phyloP scores from a whole-genome alignment of 2,329 filamentous ascomycete genomes.

The Aotearoamyces nothofagi region DNA sequence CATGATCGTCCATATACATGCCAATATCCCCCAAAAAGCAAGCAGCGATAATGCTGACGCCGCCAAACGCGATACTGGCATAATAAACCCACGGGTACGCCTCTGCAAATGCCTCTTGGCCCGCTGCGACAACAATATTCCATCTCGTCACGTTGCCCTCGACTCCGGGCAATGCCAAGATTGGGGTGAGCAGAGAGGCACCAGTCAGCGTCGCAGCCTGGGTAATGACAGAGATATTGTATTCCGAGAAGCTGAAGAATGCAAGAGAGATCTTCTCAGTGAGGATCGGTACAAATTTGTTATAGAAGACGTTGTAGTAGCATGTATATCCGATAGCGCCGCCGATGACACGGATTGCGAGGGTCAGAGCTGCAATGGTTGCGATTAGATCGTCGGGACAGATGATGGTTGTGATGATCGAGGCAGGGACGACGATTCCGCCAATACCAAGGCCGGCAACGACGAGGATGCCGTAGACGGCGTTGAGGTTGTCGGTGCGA shows the following conservation, averaged over 20 bases:
- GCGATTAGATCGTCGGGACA: constrained; percentile 53
- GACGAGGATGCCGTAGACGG: constrained; percentile 40
- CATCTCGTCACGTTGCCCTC: constrained; percentile 32
- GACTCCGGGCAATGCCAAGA: constrained; percentile 34
- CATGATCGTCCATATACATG: constrained; percentile 40
- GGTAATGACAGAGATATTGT: constrained; percentile 25
- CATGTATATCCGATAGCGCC: constrained; percentile 46
- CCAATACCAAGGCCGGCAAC: constrained; percentile 47
- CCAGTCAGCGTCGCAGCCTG: constrained; percentile 37
- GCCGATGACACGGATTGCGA: constrained; percentile 49
- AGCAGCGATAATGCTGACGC: constrained; percentile 36
- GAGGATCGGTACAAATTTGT: constrained; percentile 18
- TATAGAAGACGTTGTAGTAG: constrained; percentile 32
- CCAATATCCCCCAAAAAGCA: constrained; percentile 43
- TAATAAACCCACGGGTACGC: constrained; percentile 48
- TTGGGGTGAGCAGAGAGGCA: constrained; percentile 31
- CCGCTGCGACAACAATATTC: constrained; percentile 35
- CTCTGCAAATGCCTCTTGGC: constrained; percentile 38
- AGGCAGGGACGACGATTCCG: constrained; percentile 48
- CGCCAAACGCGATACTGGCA: constrained; percentile 45
- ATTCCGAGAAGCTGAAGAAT: constrained; percentile 10
- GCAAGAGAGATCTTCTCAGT: constrained; percentile 7
- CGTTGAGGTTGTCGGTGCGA: constrained; percentile 31
- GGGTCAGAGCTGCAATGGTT: constrained; percentile 47
- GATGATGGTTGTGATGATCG: constrained; percentile 50